Evolutionary conservation across 2,329 filamentous ascomycete genomes (phyloP).

Genomic region (Aspergillus caelatus): DNA sequence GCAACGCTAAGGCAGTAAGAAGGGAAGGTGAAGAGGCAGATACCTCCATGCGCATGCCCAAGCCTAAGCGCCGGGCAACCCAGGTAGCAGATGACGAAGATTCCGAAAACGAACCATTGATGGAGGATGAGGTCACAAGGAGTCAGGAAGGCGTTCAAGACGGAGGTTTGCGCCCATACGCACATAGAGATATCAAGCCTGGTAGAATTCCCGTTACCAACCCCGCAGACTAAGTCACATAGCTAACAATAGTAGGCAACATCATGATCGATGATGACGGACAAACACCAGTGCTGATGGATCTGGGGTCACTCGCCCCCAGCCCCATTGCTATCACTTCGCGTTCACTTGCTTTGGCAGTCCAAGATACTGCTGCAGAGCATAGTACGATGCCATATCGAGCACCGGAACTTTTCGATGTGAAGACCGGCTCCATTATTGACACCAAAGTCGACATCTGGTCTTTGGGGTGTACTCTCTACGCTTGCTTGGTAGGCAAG

Average conservation of each 20-base stretch:
- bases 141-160: slow-evolving; percentile 69
- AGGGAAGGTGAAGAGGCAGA: slow-evolving; percentile 60
- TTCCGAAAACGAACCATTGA: slow-evolving; percentile 78
- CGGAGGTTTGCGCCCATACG: slow-evolving; percentile 76
- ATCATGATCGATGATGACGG: slow-evolving; percentile 98
- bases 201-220: slow-evolving; percentile 57
- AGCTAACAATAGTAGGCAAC: slow-evolving; percentile 61
- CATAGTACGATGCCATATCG: slow-evolving; percentile 99
- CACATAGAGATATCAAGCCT: slow-evolving; percentile 96
- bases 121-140: slow-evolving; percentile 74
- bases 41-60: slow-evolving; percentile 39
- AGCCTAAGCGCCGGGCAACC: slow-evolving; percentile 45
- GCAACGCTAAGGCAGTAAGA: slow-evolving; percentile 59
- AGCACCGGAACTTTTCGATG: slow-evolving; percentile 95
- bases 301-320: slow-evolving; percentile 86
- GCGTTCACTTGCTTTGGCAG: slow-evolving; percentile 83
- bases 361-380: slow-evolving; percentile 92
- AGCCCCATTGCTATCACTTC: slow-evolving; percentile 89
- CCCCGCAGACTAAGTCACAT: neutral
- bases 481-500: slow-evolving; percentile 94
- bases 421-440: slow-evolving; percentile 87
- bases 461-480: slow-evolving; percentile 96
- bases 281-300: slow-evolving; percentile 89
- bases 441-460: slow-evolving; percentile 98
- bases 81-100: slow-evolving; percentile 60